Evolutionary conservation across 164 flowering plant species (phyloP).

Genomic region (Sedum album): DNA sequence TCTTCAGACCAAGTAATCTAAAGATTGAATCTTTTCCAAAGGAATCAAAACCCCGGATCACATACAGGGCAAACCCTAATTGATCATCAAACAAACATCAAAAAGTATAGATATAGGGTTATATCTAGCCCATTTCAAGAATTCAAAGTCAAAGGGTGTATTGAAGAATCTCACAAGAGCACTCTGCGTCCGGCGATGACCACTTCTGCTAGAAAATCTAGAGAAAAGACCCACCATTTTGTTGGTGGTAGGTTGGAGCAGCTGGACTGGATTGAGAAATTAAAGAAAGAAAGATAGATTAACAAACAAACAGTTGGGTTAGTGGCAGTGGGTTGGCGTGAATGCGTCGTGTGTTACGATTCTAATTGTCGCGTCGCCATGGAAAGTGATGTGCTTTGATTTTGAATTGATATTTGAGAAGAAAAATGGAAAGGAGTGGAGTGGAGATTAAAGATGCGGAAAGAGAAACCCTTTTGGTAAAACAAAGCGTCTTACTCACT

Average conservation of each 20-base stretch:
- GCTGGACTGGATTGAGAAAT: neutral
- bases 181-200: constrained; percentile 73
- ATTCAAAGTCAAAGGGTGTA: too few species aligned
- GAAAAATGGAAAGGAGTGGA: too few species aligned
- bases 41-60: neutral
- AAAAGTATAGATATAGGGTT: too few species aligned
- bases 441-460: too few species aligned
- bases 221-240: constrained; percentile 86
- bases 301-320: neutral
- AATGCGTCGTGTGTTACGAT: neutral
- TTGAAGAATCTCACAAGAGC: constrained; percentile 39
- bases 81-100: neutral
- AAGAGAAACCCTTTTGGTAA: too few species aligned
- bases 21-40: neutral
- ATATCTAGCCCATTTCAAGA: too few species aligned
- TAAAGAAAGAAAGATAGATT: neutral
- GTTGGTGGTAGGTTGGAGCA: too few species aligned
- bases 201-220: constrained; percentile 42
- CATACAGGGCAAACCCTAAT: neutral
- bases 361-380: constrained; percentile 2
- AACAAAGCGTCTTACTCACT: too few species aligned
- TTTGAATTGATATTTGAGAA: too few species aligned
- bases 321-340: constrained; percentile 5
- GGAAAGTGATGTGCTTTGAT: neutral
- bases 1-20: neutral